Percentiles rank a stretch among this genome's conserved stretches.
phyloP scores from a whole-genome alignment of 768 basidiomycete species.

The Lactarius sanguifluus region DNA sequence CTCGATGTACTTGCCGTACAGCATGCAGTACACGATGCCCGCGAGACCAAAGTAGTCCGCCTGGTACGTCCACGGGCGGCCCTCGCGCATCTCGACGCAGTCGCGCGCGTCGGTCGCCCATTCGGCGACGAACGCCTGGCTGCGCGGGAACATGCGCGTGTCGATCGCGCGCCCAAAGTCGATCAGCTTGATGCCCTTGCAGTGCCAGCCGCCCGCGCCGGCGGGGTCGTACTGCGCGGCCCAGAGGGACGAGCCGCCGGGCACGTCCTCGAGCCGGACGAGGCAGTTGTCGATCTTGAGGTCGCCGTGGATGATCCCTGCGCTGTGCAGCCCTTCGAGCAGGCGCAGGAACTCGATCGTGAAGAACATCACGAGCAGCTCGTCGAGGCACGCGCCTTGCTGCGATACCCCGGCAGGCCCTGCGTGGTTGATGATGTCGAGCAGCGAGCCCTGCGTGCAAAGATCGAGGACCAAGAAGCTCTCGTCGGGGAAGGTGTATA shows the following conservation, averaged over 20 bases:
- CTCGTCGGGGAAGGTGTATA: conserved; percentile 88
- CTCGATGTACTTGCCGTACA: conserved; percentile 96
- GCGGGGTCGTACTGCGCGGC: conserved; percentile 70
- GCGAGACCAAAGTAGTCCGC: conserved; percentile 97
- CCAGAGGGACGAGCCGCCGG: conserved; percentile 69
- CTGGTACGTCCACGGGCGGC: conserved; percentile 88
- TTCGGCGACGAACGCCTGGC: conserved; percentile 80
- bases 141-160: conserved; percentile 71
- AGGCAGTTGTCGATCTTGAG: conserved; percentile 99
- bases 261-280: conserved; percentile 83
- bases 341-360: conserved; percentile 82
- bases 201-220: conserved; percentile 81
- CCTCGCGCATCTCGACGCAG: conserved; percentile 86
- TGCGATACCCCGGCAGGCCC: conserved; percentile 71
- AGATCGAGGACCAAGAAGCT: conserved; percentile 86
- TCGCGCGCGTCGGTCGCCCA: conserved; percentile 90
- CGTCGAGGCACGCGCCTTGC: conserved; percentile 81
- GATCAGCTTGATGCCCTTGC: conserved; percentile 89
- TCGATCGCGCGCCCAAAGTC: conserved; percentile 98
- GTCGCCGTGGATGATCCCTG: conserved; percentile 95
- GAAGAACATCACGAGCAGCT: conserved; percentile 94
- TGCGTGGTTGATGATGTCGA: conserved; percentile 89
- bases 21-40: conserved; percentile 91
- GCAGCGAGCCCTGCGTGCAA: conserved; percentile 87
- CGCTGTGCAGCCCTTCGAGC: conserved; percentile 75